These are phyloP conservation scores for Mayamaea pseudoterrestris DNA, from an alignment of 108 stramenopile genomes.

Conservation along the genomic window DNA sequence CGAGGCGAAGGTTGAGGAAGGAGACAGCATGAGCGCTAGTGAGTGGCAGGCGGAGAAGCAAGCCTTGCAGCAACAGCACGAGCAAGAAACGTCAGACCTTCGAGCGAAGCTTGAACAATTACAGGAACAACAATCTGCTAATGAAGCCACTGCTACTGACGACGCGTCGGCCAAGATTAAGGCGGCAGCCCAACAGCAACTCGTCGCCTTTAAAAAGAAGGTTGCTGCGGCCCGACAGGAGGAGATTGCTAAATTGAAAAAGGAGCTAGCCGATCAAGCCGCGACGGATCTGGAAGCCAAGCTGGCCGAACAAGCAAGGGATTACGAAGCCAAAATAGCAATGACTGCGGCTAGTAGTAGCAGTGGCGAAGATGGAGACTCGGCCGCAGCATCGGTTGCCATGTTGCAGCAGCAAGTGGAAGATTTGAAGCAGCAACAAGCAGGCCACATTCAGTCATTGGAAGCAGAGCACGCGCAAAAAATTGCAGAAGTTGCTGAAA, in stretches of 20 bases:
- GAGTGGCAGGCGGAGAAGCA: slow-evolving; percentile 21
- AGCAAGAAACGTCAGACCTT: slow-evolving; percentile 25
- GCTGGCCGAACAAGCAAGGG: slow-evolving; percentile 6
- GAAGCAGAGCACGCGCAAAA: no score
- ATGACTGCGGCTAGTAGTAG: no score
- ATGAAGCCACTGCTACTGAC: slow-evolving; percentile 1
- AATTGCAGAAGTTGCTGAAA: no score
- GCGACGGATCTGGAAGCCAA: slow-evolving; percentile 15
- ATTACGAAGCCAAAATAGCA: not conserved
- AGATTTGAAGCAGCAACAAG: not conserved
- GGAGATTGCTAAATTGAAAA: slow-evolving; percentile 22
- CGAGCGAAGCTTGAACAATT: slow-evolving; percentile 19
- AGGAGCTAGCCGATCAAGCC: slow-evolving; percentile 8
- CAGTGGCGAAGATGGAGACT: no score
- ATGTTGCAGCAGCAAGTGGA: not conserved
- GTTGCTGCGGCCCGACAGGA: slow-evolving; percentile 30
- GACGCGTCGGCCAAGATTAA: slow-evolving; percentile 30
- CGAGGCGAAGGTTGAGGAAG: not conserved
- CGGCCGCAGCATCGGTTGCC: no score
- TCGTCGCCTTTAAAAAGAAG: slow-evolving; percentile 40
- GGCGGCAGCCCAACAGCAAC: slow-evolving; percentile 25
- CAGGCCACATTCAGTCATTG: no score
- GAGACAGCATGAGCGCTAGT: not conserved
- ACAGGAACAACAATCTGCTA: slow-evolving; percentile 8
- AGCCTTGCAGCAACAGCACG: slow-evolving; percentile 6